Percentiles rank a stretch among this genome's conserved stretches.
These are phyloP conservation scores for Penicillium mononematosum DNA, from an alignment of 495 filamentous ascomycete species.

Conservation along the genomic window DNA sequence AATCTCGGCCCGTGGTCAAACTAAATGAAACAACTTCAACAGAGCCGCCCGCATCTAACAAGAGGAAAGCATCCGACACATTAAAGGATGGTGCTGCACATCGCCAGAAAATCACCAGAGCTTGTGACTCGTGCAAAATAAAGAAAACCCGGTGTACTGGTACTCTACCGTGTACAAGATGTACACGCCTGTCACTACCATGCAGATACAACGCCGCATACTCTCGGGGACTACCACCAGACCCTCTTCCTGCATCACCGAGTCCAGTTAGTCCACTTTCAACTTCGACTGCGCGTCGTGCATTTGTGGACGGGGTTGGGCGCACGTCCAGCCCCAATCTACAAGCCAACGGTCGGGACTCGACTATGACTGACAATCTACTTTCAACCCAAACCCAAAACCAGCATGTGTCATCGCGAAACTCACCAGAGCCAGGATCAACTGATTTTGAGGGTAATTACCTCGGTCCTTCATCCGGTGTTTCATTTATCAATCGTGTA, in stretches of 20 bases:
- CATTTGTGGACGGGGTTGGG: conserved; percentile 7
- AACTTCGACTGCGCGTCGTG: not conserved
- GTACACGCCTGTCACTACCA: conserved; percentile 37
- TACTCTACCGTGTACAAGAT: conserved; percentile 44
- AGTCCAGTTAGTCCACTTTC: conserved; percentile 17
- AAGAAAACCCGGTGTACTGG: conserved; percentile 50
- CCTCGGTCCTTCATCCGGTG: conserved; percentile 44
- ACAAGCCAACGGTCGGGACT: conserved; percentile 12
- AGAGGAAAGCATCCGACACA: conserved; percentile 36
- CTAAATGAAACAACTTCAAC: not conserved
- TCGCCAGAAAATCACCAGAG: conserved; percentile 48
- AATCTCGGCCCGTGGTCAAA: conserved; percentile 15
- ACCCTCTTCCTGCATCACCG: conserved; percentile 34
- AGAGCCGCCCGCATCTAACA: conserved; percentile 15
- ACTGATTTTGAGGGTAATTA: conserved; percentile 51
- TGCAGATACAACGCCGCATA: conserved; percentile 49
- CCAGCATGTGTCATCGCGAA: conserved; percentile 29
- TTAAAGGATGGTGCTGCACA: conserved; percentile 16
- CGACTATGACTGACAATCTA: conserved; percentile 10
- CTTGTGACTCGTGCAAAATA: conserved; percentile 49
- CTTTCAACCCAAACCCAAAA: conserved; percentile 2
- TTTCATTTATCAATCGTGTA: conserved; percentile 49
- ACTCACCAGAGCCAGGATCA: conserved; percentile 45
- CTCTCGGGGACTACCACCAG: conserved; percentile 44
- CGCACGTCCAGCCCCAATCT: conserved; percentile 14